These are phyloP conservation scores for Alternaria incomplexa DNA, from an alignment of 2,329 filamentous ascomycete genomes.

Conservation along the genomic window DNA sequence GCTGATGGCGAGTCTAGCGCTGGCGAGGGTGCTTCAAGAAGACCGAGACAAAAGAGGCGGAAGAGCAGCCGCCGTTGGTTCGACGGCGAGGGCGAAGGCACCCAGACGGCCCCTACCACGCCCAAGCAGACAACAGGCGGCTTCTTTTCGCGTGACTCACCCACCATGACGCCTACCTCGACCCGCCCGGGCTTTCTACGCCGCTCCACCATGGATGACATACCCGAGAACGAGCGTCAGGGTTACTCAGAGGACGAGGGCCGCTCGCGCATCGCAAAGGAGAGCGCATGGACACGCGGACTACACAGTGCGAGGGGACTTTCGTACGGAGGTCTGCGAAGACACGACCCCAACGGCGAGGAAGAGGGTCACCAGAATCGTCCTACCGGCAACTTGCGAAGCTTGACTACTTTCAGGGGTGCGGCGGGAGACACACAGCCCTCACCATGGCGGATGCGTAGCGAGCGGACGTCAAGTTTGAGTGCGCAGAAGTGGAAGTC, in stretches of 20 bases:
- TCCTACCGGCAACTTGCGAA: conserved; percentile 52
- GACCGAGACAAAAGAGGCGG: conserved; percentile 60
- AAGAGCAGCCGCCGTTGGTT: conserved; percentile 68
- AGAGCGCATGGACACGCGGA: conserved; percentile 55
- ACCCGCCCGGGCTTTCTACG: conserved; percentile 59
- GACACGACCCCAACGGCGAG: conserved; percentile 42
- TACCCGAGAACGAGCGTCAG: conserved; percentile 54
- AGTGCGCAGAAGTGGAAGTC: conserved; percentile 86
- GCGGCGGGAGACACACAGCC: conserved; percentile 46
- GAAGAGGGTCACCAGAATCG: conserved; percentile 45
- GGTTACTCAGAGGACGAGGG: conserved; percentile 60
- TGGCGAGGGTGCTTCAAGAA: conserved; percentile 64
- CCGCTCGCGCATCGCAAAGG: conserved; percentile 54
- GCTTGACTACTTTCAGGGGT: conserved; percentile 55
- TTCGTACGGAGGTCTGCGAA: conserved; percentile 51
- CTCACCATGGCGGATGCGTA: conserved; percentile 52
- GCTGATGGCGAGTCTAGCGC: conserved; percentile 87
- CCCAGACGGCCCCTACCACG: conserved; percentile 71
- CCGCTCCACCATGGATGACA: conserved; percentile 56
- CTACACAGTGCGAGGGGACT: conserved; percentile 55
- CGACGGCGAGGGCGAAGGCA: conserved; percentile 54
- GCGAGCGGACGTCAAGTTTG: conserved; percentile 55
- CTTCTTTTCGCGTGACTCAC: conserved; percentile 56
- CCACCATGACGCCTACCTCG: conserved; percentile 39
- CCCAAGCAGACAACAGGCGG: conserved; percentile 60